These are phyloP conservation scores for Arthrinium puccinioides DNA, from an alignment of 2,329 filamentous ascomycete genomes.

Conservation along the genomic window DNA sequence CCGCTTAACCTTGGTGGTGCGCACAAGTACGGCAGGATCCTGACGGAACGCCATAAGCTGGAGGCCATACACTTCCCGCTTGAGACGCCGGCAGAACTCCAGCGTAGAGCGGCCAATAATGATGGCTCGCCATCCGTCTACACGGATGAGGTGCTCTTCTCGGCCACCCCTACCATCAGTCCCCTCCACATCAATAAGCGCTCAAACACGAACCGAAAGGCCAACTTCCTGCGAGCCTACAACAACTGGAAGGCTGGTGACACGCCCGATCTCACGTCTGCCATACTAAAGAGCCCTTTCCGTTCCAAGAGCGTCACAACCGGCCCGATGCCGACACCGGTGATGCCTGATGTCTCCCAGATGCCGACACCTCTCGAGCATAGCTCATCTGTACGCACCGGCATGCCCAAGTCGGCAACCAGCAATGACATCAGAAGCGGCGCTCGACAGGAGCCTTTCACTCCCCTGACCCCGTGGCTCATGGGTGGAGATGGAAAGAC, in stretches of 20 bases:
- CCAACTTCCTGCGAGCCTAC: slow-evolving; percentile 14
- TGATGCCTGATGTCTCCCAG: neutral
- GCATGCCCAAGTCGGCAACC: slow-evolving; percentile 7
- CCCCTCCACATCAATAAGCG: slow-evolving; percentile 8
- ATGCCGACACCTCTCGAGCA: neutral
- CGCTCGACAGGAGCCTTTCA: slow-evolving; percentile 11
- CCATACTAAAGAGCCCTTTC: neutral
- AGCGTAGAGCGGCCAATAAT: neutral
- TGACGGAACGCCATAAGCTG: slow-evolving; percentile 4
- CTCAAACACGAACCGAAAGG: slow-evolving; percentile 1
- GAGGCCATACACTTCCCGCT: slow-evolving; percentile 11
- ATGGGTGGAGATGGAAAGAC: slow-evolving; percentile 11
- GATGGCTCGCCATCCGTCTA: slow-evolving; percentile 13
- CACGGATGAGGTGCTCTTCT: slow-evolving; percentile 6
- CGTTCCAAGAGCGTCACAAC: slow-evolving; percentile 5
- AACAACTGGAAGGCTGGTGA: slow-evolving; percentile 9
- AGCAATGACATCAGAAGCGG: slow-evolving; percentile 1
- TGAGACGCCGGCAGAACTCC: slow-evolving; percentile 2
- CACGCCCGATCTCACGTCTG: neutral
- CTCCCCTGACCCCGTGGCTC: slow-evolving; percentile 21
- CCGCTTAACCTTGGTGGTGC: slow-evolving; percentile 11
- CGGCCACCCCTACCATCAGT: slow-evolving; percentile 13
- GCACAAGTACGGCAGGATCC: slow-evolving; percentile 6
- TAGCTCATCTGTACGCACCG: neutral
- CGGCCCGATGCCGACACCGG: neutral